Evolutionary conservation across 192 early-diverging fungal genomes (phyloP), one percentile per base, ranked within the genome.

Genomic region (Coemansia sp.): DNA sequence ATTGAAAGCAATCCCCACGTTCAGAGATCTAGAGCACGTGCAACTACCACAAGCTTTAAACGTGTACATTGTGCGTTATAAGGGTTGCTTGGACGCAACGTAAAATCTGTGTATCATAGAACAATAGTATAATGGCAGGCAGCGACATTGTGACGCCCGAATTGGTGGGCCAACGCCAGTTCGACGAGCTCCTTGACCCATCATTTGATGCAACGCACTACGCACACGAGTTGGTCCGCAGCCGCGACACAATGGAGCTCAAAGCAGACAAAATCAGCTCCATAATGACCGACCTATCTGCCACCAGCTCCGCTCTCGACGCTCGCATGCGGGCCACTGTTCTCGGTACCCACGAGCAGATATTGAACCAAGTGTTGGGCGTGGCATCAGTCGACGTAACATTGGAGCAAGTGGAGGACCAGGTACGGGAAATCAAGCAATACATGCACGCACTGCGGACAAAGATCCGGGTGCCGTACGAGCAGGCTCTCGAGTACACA

Each of bases 381-480:
- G 66, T 72, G 7, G 58, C 64, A 15, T 28, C 38, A 9, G 25
- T 81, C 14, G 73, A 81, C 48, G 49, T 55, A 21, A 31, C 62
- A 31, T 69, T 81, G 22, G 36, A 36, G 20, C 62, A 55, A 44
- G 59, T 71, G 7, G 78, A 81, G 19, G 69, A 62, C 25, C 73
- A 76, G 34, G 67, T 81, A 37, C 50, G 73, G 23, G 70, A 75
- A 61, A 68, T 81, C 38, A 65, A 66, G 28, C 4, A 26, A 47
- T 59, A 60, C 23, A 75, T 81, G 73, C 73, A 75, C 23, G 60
- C 49, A 3, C 19, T 81, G 57, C 78, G 73, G 6, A 60, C 69
- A 1, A 59, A 52, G 25, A 68, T 81, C 44, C 73, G 69, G 1
- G 73, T 75, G 31, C 73, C 78, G 4, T 68, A 72, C 31, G 58